Conservation (phyloP, 176 grass and related monocot species). For the Avena insularis region DNA sequence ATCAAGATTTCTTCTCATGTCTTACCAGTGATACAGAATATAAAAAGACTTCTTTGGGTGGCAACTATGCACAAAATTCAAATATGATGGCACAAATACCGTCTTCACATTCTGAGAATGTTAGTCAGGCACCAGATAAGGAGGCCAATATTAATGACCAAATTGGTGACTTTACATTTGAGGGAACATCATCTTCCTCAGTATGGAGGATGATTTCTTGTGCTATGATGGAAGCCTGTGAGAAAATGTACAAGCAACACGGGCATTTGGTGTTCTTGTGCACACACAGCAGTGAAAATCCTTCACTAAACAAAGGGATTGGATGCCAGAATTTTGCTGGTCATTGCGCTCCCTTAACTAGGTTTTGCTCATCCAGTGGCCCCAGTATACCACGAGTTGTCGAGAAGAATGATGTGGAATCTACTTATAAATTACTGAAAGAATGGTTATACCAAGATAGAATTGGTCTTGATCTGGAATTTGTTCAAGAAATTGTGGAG, state of each 20-base stretch:
- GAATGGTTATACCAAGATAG: conserved; percentile 88
- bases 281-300: conserved; percentile 50
- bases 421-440: conserved; percentile 62
- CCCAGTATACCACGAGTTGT: conserved; percentile 55
- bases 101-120: conserved; percentile 37
- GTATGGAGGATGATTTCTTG: conserved; percentile 84
- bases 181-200: conserved; percentile 72
- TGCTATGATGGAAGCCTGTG: conserved; percentile 76
- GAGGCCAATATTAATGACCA: conserved; percentile 56
- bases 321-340: conserved; percentile 45
- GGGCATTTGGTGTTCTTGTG: conserved; percentile 79
- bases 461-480: conserved; percentile 82
- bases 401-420: conserved; percentile 67
- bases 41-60: conserved; percentile 44
- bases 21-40: conserved; percentile 51
- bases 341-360: conserved; percentile 57
- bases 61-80: conserved; percentile 35
- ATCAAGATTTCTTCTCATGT: conserved; percentile 68
- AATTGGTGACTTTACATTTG: conserved; percentile 89
- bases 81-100: conserved; percentile 22
- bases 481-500: conserved; percentile 98
- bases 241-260: conserved; percentile 75
- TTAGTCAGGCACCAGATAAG: conserved; percentile 34
- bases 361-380: conserved; percentile 70
- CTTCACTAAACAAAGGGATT: conserved; percentile 46